Evolutionary conservation across 164 flowering plant genomes (phyloP), one percentile per base, ranked within the genome.

Genomic region (Piper longum): DNA sequence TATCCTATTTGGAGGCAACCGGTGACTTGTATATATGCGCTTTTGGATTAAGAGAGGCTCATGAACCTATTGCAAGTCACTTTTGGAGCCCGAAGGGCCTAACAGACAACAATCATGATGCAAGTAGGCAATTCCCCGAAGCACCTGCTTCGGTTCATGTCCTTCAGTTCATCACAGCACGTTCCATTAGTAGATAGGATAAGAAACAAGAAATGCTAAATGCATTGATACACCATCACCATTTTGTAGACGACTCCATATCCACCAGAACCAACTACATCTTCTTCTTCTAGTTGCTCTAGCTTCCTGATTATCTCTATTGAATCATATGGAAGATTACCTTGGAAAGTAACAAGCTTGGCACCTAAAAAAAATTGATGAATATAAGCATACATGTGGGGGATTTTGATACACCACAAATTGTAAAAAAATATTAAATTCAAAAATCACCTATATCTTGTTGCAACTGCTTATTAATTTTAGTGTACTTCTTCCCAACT

Each of bases 101-200:
- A n/a, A n/a, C n/a, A n/a, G n/a, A n/a, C n/a, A 77, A 73, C 99
- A 93, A 67, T 93, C 99, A 70, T 93, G 99, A 72, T 93, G 99
- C 64, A 93, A 74, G 74, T 93, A 93, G 40, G 96, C 85, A 64
- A 93, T 55, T 17, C 97, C 99, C 39, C 95, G 74, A 5, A 57
- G 18, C 45, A 59, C 74, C 7, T 72, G 76, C 66, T 74, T 83
- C 54, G 69, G 68, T 16, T 17, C 69, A 60, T 65, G 57, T 65
- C 81, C 91, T 84, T 26, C 4, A 60, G 11, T 1, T 17, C 41
- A 56, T 16, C 18, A 60, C 16, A 60, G 4, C 1, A 60, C 40
- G n/a, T 26, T 26, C 36, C 36, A 60, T 14, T 36, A 4, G 3
- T 4, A 16, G 16, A 60, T 6, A 14, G 2, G 4, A 19, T 16